Evolutionary conservation across 306 rosid species (phyloP).

Genomic region (Ceratonia siliqua): DNA sequence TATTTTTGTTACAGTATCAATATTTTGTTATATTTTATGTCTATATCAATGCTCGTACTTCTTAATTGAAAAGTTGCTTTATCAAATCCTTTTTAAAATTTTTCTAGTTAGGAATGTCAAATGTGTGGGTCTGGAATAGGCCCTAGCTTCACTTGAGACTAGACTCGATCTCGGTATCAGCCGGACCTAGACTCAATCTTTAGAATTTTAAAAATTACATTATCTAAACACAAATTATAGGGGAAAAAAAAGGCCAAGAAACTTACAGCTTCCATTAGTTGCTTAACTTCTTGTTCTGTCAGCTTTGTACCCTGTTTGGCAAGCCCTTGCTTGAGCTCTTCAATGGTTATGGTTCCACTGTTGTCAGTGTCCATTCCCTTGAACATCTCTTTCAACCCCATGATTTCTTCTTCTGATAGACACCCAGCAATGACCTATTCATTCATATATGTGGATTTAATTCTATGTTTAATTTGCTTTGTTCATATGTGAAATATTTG

Average conservation of each 20-base stretch:
- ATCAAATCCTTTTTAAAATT: too few relatives aligned
- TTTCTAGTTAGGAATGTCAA: too few relatives aligned
- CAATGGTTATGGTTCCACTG: conserved; percentile 94
- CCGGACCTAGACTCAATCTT: too few relatives aligned
- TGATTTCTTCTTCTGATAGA: conserved; percentile 96
- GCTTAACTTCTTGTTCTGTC: conserved; percentile 80
- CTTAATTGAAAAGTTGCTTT: too few relatives aligned
- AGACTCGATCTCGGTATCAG: too few relatives aligned
- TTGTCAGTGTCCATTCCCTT: conserved; percentile 85
- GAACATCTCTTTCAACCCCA: conserved; percentile 96
- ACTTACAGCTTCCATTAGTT: conserved; percentile 93
- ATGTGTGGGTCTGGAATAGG: too few relatives aligned
- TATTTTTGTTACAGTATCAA: too few relatives aligned
- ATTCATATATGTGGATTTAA: background rate
- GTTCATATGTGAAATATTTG: background rate
- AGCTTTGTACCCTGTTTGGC: conserved; percentile 93
- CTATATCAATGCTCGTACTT: too few relatives aligned
- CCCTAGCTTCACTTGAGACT: too few relatives aligned
- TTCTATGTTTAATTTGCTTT: background rate
- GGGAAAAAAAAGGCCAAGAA: background rate
- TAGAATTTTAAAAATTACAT: too few relatives aligned
- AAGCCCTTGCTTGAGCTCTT: conserved; percentile 95
- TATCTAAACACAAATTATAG: too few relatives aligned
- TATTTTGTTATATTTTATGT: too few relatives aligned
- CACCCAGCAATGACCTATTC: conserved; percentile 90